Evolutionary conservation across 371 early-diverging fungal species (phyloP), one percentile per base, ranked within the genome.

Genomic region (Mycotypha africana): DNA sequence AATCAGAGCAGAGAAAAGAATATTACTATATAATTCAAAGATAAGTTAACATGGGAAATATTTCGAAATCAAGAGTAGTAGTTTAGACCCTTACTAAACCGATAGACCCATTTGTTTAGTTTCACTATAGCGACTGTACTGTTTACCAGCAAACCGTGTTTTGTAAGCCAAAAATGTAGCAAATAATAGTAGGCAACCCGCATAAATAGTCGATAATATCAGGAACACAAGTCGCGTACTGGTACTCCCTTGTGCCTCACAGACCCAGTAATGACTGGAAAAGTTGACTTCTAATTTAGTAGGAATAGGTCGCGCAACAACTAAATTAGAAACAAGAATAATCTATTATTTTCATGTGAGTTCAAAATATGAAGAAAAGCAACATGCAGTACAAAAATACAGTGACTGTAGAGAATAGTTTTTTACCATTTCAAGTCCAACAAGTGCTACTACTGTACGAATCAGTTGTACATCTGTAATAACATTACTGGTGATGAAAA

Each of bases 71-170:
- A 36, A 45, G 25, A 21, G 25, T 30, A 20, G n/a, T 22, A 23
- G 6, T 4, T 15, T 15, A 16, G 22, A 10, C 5, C 71, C 77
- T 75, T 75, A 79, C 80, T 80, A 80, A 19, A 80, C 74, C 17
- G 78, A 78, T 26, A 80, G 51, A 0, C 78, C 78, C 47, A 80
- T 80, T 37, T 78, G 81, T n/a, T 70, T 69, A 30, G 77, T 76
- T 43, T 80, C 81, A 36, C 76, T 78, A 37, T 80, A 80, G 37
- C 74, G 67, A 41, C 59, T 63, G n/a, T 78, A 76, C 4, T 67
- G 67, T 22, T 47, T 51, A 14, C 70, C 67, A 14, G 77, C 81
- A 32, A 71, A 58, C 9, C 81, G 59, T 31, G 78, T 80, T 55
- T 64, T 78, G 58, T 76, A 78, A 9, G 78, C 81, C 38, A 80